phyloP scores from a whole-genome alignment of 2,329 filamentous ascomycete species.

The Neopestalotiopsis sp. region DNA sequence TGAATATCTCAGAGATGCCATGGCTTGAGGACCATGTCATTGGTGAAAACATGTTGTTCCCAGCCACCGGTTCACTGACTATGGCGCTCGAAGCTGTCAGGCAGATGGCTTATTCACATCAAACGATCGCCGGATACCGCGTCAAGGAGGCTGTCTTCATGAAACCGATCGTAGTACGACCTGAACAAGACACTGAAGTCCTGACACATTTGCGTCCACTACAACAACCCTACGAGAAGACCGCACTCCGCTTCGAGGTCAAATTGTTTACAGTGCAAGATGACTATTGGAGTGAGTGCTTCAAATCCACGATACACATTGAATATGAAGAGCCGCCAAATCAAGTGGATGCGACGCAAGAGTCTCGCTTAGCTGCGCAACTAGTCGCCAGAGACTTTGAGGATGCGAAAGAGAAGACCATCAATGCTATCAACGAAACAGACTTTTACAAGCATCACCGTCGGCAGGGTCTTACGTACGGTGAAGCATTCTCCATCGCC shows the following conservation, averaged over 20 bases:
- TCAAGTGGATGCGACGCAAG: conserved; percentile 26
- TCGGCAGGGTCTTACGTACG: conserved; percentile 37
- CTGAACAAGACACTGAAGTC: conserved; percentile 38
- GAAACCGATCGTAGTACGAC: conserved; percentile 37
- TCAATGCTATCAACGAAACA: conserved; percentile 27
- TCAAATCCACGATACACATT: conserved; percentile 35
- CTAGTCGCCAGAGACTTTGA: conserved; percentile 23
- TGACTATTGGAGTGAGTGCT: conserved; percentile 39
- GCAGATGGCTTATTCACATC: conserved; percentile 28
- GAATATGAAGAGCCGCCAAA: conserved; percentile 31
- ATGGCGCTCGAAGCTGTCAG: conserved; percentile 46
- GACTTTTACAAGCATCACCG: conserved; percentile 35
- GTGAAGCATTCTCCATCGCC: conserved; percentile 36
- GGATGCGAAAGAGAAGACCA: conserved; percentile 27
- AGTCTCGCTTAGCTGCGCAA: conserved; percentile 23
- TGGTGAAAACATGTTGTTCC: conserved; percentile 38
- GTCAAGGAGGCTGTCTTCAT: conserved; percentile 38
- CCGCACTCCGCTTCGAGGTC: conserved; percentile 36
- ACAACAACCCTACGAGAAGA: conserved; percentile 29
- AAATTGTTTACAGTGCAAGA: conserved; percentile 32
- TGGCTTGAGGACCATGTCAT: conserved; percentile 55
- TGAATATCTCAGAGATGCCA: conserved; percentile 44
- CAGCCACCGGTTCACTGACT: conserved; percentile 41
- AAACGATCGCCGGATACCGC: conserved; percentile 31
- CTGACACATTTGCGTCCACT: conserved; percentile 35